Conservation (phyloP, 2,329 filamentous ascomycete genomes). For the Pyrenochaeta sp. region DNA sequence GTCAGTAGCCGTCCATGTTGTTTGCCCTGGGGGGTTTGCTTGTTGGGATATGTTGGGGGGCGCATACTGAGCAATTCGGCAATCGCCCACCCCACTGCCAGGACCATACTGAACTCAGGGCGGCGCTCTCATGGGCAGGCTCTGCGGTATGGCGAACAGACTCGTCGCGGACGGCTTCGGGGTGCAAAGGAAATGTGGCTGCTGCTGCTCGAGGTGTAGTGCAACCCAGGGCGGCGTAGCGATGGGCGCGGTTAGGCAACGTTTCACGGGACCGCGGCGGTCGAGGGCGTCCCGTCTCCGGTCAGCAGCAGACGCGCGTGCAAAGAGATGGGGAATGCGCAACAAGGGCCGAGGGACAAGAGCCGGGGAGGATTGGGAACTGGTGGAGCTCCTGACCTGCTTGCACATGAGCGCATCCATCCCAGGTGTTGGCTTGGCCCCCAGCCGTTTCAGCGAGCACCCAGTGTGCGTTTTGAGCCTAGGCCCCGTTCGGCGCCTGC, state of each 20-base stretch:
- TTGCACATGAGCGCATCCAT: constrained; percentile 1
- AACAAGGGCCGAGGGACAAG: not conserved
- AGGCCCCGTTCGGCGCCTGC: constrained; percentile 2
- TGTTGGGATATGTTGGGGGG: constrained; percentile 1
- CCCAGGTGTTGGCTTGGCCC: not conserved
- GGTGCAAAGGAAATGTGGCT: constrained; percentile 24
- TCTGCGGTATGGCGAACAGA: constrained; percentile 3
- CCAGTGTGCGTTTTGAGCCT: constrained; percentile 8
- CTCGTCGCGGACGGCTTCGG: not conserved
- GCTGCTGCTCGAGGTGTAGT: constrained; percentile 18
- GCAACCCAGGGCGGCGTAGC: constrained; percentile 12
- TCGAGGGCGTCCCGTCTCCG: not conserved
- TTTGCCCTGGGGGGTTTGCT: no score
- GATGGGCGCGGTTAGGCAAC: constrained; percentile 21
- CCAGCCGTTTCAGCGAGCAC: constrained; percentile 10
- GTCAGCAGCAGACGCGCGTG: not conserved
- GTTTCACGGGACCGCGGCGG: constrained; percentile 24
- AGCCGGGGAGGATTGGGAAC: not conserved
- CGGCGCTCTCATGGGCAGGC: constrained; percentile 38
- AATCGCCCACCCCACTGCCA: constrained; percentile 46
- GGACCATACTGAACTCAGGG: constrained; percentile 49
- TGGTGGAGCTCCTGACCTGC: constrained; percentile 2
- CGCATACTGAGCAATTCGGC: constrained; percentile 51
- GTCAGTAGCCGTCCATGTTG: no score
- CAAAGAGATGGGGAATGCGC: not conserved